Evolutionary conservation across 306 rosid species (phyloP).

Genomic region (Rosa multiflora): DNA sequence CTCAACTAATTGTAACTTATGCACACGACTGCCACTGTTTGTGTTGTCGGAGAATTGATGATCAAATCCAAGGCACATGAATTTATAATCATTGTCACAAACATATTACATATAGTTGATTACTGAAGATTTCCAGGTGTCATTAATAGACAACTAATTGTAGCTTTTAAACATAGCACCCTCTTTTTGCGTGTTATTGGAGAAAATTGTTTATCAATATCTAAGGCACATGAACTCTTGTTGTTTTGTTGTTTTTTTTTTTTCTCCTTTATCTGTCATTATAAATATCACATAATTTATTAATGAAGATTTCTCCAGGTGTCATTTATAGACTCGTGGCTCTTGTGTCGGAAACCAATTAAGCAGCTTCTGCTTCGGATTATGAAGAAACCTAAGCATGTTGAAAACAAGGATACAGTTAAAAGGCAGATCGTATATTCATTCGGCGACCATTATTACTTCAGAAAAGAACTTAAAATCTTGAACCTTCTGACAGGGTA

Average conservation of each 20-base stretch:
- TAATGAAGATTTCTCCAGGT: conserved; percentile 40
- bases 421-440: conserved; percentile 61
- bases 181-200: not conserved
- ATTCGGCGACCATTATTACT: conserved; percentile 92
- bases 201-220: not conserved
- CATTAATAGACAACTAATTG: not conserved
- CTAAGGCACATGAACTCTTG: not conserved
- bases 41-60: not conserved
- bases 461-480: conserved; percentile 75
- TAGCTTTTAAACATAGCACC: not conserved
- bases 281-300: not conserved
- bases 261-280: not conserved
- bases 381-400: conserved; percentile 56
- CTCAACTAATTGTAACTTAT: not conserved
- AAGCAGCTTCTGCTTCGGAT: conserved; percentile 66
- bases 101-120: too few species aligned
- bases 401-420: conserved; percentile 39
- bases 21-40: not conserved
- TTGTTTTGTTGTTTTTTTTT: not conserved
- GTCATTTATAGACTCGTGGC: conserved; percentile 81
- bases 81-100: too few species aligned
- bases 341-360: conserved; percentile 50
- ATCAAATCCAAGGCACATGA: not conserved
- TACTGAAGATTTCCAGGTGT: too few species aligned
- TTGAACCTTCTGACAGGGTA: conserved; percentile 90